phyloP scores from a whole-genome alignment of 2,329 filamentous ascomycete species.

The Penicillium sumatraense region DNA sequence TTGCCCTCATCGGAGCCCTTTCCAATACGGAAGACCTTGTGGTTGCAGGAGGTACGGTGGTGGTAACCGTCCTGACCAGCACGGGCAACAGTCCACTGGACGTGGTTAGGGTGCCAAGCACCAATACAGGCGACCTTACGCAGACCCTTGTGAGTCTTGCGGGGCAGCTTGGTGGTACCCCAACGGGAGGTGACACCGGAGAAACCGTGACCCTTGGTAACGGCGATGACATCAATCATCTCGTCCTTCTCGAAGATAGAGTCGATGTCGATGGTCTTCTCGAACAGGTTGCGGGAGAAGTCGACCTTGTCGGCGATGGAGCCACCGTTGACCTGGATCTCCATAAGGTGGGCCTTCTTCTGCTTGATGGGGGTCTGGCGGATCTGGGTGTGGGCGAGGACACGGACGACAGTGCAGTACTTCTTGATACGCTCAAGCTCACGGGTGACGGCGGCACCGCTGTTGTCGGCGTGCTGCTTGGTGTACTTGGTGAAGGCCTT shows the following conservation, averaged over 20 bases:
- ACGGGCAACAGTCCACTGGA: slow-evolving; percentile 99
- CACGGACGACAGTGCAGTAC: slow-evolving; percentile 99
- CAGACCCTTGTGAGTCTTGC: slow-evolving; percentile 99
- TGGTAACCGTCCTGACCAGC: slow-evolving; percentile 99
- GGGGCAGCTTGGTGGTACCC: slow-evolving; percentile 99
- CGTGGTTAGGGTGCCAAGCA: slow-evolving; percentile 99
- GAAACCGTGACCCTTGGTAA: slow-evolving; percentile 99
- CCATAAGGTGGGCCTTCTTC: slow-evolving; percentile 99
- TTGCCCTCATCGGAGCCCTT: slow-evolving; percentile 89
- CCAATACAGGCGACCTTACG: slow-evolving; percentile 99
- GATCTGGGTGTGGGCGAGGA: slow-evolving; percentile 99
- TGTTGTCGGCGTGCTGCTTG: slow-evolving; percentile 98
- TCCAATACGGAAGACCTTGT: slow-evolving; percentile 99
- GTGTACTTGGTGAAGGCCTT: slow-evolving; percentile 99
- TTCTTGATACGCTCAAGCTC: slow-evolving; percentile 99
- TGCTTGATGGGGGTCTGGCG: slow-evolving; percentile 99
- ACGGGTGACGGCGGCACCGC: slow-evolving; percentile 86
- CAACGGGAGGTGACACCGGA: slow-evolving; percentile 95
- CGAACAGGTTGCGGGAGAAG: slow-evolving; percentile 93
- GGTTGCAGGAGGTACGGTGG: slow-evolving; percentile 99
- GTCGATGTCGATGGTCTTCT: slow-evolving; percentile 96
- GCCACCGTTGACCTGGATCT: slow-evolving; percentile 99
- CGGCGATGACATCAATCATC: slow-evolving; percentile 98
- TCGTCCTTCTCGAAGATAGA: slow-evolving; percentile 99
- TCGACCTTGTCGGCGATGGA: slow-evolving; percentile 95